A percentile compares a stretch with the other conserved stretches of the same genome.
phyloP scores from a whole-genome alignment of 1,284 basidiomycete species.

The Singerocomus inundabilis region DNA sequence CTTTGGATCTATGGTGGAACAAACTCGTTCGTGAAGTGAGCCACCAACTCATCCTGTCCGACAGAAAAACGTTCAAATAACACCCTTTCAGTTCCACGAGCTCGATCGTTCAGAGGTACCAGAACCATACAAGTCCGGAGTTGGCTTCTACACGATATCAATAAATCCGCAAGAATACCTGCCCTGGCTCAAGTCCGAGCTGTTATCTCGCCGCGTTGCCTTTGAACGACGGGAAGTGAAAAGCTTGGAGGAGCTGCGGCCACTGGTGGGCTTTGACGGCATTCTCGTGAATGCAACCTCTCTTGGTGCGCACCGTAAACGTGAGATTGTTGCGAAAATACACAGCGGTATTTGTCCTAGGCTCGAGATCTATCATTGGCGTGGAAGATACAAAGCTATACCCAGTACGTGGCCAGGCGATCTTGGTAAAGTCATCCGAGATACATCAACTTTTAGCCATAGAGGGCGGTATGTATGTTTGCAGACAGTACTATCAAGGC shows the following conservation, averaged over 20 bases:
- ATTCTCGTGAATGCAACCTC: slow-evolving; percentile 50
- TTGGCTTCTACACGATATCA: slow-evolving; percentile 47
- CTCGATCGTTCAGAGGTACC: slow-evolving; percentile 39
- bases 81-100: slow-evolving; percentile 37
- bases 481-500: not conserved
- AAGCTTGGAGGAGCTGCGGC: slow-evolving; percentile 43
- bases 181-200: slow-evolving; percentile 45
- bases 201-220: slow-evolving; percentile 33
- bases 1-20: slow-evolving; percentile 49
- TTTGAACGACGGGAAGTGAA: slow-evolving; percentile 34
- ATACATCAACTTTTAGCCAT: slow-evolving; percentile 39
- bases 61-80: not conserved
- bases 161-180: slow-evolving; percentile 49
- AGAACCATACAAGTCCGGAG: slow-evolving; percentile 35
- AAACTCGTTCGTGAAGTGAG: slow-evolving; percentile 51
- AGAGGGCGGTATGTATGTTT: slow-evolving; percentile 16
- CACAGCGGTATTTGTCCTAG: slow-evolving; percentile 29
- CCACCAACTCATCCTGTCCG: not conserved
- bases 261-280: slow-evolving; percentile 35
- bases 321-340: not conserved
- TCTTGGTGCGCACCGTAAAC: slow-evolving; percentile 37
- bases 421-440: slow-evolving; percentile 54
- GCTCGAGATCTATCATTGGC: slow-evolving; percentile 57
- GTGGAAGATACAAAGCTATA: slow-evolving; percentile 55
- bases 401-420: slow-evolving; percentile 73